These are phyloP conservation scores for Aspergillus carbonarius DNA, from an alignment of 2,329 filamentous ascomycete species.

Conservation along the genomic window DNA sequence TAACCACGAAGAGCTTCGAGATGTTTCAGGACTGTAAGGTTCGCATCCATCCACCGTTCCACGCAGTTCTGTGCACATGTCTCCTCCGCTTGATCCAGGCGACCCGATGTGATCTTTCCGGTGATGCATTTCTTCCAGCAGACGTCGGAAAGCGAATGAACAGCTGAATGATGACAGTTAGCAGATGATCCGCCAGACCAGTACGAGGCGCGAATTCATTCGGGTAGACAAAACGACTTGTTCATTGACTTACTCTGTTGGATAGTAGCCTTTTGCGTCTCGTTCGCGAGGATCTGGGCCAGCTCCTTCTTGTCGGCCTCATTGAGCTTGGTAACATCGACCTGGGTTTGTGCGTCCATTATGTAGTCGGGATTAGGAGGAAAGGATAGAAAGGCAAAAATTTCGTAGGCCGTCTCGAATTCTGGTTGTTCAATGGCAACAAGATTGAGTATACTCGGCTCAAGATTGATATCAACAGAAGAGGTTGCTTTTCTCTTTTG, in stretches of 20 bases:
- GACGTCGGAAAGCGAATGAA: slow-evolving; percentile 68
- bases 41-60: slow-evolving; percentile 88
- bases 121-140: slow-evolving; percentile 97
- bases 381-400: background rate
- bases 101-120: slow-evolving; percentile 66
- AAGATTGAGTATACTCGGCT: background rate
- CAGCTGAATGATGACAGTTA: slow-evolving; percentile 45
- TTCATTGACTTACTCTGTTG: slow-evolving; percentile 47
- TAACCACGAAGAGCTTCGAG: slow-evolving; percentile 63
- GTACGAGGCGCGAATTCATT: background rate
- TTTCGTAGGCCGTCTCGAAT: too few relatives aligned
- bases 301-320: slow-evolving; percentile 84
- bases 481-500: background rate
- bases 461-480: background rate
- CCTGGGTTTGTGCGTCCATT: slow-evolving; percentile 39
- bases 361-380: slow-evolving; percentile 6
- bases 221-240: background rate
- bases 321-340: slow-evolving; percentile 73
- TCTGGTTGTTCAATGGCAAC: too few relatives aligned
- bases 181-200: background rate
- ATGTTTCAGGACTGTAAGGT: slow-evolving; percentile 80
- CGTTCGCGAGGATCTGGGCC: slow-evolving; percentile 78
- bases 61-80: slow-evolving; percentile 88
- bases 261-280: slow-evolving; percentile 72
- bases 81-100: slow-evolving; percentile 76